Base-by-base conservation (phyloP, 176 grass and related monocot genomes). In the Saccharum officinarum region DNA sequence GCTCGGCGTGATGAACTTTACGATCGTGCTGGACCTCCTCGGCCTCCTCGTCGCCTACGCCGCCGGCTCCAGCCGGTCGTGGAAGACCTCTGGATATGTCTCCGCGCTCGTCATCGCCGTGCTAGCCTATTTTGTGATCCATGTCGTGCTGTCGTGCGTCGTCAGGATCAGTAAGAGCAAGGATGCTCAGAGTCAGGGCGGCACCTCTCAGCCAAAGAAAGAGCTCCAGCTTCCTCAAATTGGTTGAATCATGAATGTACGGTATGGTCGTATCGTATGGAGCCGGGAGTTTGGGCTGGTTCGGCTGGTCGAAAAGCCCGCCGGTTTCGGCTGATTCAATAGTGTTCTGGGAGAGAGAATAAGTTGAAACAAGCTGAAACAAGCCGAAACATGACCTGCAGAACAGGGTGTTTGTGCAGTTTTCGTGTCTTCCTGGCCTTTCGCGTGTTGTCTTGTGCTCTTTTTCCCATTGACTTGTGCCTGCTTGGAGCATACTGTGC, bases 11-110 rank as follows among this genome's bases (percentile, higher is more conserved):
- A 65, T 65, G 62, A 65, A 65, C 26, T 0, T 4, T 12, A 65
- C 62, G 5, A 65, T 65, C 62, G 62, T 65, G 62, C 62, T 65
- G 62, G 62, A 65, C 62, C 62, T 65, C 26, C 62, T 65, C 62
- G 62, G 62, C 62, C 62, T 65, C 62, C 62, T 65, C 3, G 26
- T 65, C 26, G 62, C 62, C 26, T 65, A 65, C 62, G 62, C 62
- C 0, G 62, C 62, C 26, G 62, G 62, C 12, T 65, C 62, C 62
- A 65, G 62, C 62, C 25, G 62, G 26, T 30, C 25, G 12, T 65
- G 62, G 62, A 65, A 65, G 26, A 65, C 62, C 62, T 65, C 62
- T 31, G 62, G 25, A 15, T 65, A 65, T 15, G 62, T 65, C 26
- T 65, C 62, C 62, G 62, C 62, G 5, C 62, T 65, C 62, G 62